phyloP scores from a whole-genome alignment of 768 basidiomycete species.

The Lactarius trivialis region DNA sequence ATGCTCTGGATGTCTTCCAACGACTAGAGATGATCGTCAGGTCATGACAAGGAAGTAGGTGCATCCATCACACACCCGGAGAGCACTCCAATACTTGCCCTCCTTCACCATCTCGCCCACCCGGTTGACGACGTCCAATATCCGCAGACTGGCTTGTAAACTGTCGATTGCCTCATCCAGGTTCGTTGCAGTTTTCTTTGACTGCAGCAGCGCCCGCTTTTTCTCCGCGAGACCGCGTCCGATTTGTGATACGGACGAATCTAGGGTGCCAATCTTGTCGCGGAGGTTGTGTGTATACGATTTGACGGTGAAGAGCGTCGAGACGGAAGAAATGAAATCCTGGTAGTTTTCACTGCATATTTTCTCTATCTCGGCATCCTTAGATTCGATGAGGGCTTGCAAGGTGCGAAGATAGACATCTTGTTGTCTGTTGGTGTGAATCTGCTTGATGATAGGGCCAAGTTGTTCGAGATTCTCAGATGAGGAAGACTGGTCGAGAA shows the following conservation, averaged over 20 bases:
- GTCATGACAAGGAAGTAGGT: conserved; percentile 2
- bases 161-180: conserved; percentile 96
- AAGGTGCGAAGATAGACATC: conserved; percentile 84
- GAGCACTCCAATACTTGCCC: conserved; percentile 93
- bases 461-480: conserved; percentile 95
- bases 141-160: conserved; percentile 84
- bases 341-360: conserved; percentile 97
- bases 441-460: conserved; percentile 90
- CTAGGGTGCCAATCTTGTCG: conserved; percentile 84
- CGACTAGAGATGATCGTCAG: conserved; percentile 50
- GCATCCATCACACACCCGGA: conserved; percentile 59
- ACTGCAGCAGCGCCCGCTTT: conserved; percentile 83
- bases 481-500: conserved; percentile 79
- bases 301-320: conserved; percentile 92
- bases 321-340: conserved; percentile 95
- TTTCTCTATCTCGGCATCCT: conserved; percentile 92
- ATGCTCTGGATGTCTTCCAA: conserved; percentile 92
- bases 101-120: conserved; percentile 91
- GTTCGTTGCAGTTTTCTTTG: conserved; percentile 88
- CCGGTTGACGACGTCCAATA: conserved; percentile 87
- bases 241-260: conserved; percentile 81
- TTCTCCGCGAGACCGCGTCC: conserved; percentile 88
- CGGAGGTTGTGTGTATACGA: conserved; percentile 93
- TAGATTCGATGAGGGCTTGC: conserved; percentile 83
- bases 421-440: conserved; percentile 81